Base-by-base conservation (phyloP, 805 yeast genomes). In the Sugiyamaella valdiviana region DNA sequence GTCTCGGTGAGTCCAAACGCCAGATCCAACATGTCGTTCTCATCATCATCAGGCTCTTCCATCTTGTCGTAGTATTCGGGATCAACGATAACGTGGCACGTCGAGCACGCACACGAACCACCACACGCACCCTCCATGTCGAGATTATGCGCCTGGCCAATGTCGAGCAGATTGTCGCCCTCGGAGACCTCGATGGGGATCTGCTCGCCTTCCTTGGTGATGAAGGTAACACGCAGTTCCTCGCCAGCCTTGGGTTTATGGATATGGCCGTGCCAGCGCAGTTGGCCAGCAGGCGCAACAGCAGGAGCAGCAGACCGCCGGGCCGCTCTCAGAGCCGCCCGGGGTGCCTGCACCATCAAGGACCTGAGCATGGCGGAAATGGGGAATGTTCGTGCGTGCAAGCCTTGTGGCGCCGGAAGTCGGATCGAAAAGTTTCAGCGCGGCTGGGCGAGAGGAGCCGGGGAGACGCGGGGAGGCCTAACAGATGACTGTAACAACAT, bases 111-210 rank as follows among this genome's bases (percentile, higher is more conserved):
- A 73, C 99, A 93, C 3, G 97, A 88, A 2, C 98, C 99, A 19
- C 99, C 99, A 68, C 99, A 93, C 0, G 99, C 99, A 40, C 87
- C 74, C 65, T 93, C 99, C 93, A 93, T 90, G 57, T 93, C 99
- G 50, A 93, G 67, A 59, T 90, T 84, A 63, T 90, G 69, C 2
- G 93, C 95, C 69, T 93, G 98, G 5, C 98, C 99, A 49, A 93
- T 88, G 64, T 93, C 99, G 63, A 93, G 70, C 22, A 93, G 63
- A 35, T 89, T 80, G 63, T 93, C 99, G 12, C 98, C 98, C 57
- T 84, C 96, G 2, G 91, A 83, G 1, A 84, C 98, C 61, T 89
- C 96, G 58, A 77, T 78, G 1, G 85, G 79, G 55, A 79, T 72
- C 63, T 89, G 96, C 39, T 76, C 73, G 3, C 98, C 98, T 53